Conservation (phyloP, 768 basidiomycete species). For the Suillus spraguei region DNA sequence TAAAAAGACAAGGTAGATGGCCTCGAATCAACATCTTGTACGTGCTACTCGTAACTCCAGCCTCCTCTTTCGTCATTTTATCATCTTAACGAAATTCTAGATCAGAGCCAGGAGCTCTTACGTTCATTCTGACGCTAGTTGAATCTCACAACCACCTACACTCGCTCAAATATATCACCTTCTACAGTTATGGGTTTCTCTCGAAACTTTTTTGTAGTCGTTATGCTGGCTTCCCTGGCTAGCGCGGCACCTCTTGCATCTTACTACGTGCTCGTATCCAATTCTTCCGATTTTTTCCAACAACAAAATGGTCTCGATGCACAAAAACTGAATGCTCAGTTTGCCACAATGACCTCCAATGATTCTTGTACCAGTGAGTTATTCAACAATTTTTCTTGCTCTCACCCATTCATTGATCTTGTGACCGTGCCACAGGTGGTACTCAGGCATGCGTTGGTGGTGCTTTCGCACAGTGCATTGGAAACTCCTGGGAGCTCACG, state of each 20-base stretch:
- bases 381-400: not conserved
- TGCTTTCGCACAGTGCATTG: conserved; percentile 43
- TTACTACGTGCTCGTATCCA: conserved; percentile 11
- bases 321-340: conserved; percentile 38
- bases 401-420: not conserved
- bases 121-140: not conserved
- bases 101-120: conserved; percentile 18
- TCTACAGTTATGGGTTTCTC: not conserved
- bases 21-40: conserved; percentile 6
- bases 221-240: conserved; percentile 11
- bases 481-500: conserved; percentile 35
- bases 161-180: not conserved
- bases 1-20: conserved; percentile 10
- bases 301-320: conserved; percentile 39
- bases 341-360: conserved; percentile 29
- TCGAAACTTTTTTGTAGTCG: conserved; percentile 10
- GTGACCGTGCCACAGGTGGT: conserved; percentile 23
- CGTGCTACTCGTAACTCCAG: conserved; percentile 3
- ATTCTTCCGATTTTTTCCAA: conserved; percentile 24
- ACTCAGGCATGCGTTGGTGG: conserved; percentile 39
- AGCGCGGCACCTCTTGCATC: conserved; percentile 11
- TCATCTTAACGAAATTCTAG: conserved; percentile 5
- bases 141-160: conserved; percentile 1
- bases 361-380: conserved; percentile 35
- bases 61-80: conserved; percentile 5